Base-by-base conservation (phyloP, 495 filamentous ascomycete genomes). In the Penicillium atrosanguineum region DNA sequence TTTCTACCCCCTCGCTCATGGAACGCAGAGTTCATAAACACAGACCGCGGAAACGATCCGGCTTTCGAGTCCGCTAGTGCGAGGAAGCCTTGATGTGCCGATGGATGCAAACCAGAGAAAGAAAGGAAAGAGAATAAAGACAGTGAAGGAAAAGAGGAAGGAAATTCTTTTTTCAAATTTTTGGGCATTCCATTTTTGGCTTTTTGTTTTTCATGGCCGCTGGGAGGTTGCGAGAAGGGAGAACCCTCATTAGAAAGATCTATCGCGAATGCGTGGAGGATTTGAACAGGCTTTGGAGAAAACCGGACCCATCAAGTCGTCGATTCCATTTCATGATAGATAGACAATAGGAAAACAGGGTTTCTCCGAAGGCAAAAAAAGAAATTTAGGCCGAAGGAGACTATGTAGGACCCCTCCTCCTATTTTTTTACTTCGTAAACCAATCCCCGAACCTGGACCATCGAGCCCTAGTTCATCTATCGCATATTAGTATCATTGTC, bases 51-150 rank as follows among this genome's bases (percentile, higher is more conserved):
- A 15, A 26, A 48, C 43, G 46, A 51, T 46, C 46, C 52, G 41
- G 55, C 64, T 64, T 63, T 58, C 49, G 39, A 57, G 50, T 53
- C 62, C 47, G 57, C 58, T 56, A 39, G 65, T 55, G 60, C 65
- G 72, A 73, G 73, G 69, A 69, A 61, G 71, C 59, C 60, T 75
- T 73, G 64, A 71, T 70, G 52, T 69, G 73, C 74, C 73, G 64
- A 47, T 57, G 52, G 38, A n/a, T 39, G 48, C 19, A 44, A 48
- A 46, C 25, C 20, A 49, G 38, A 26, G 44, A 31, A 23, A 28
- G 57, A 42, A 59, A 11, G 44, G 2, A 5, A 42, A 59, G 7
- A 44, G n/a, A n/a, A n/a, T n/a, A 28, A 26, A 44, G 23, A 34
- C 11, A 36, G 5, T 23, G 11, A 34, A 34, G 31, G 11, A 50